Conservation (phyloP, 352 stramenopile species). For the Globisporangium viniferum region DNA sequence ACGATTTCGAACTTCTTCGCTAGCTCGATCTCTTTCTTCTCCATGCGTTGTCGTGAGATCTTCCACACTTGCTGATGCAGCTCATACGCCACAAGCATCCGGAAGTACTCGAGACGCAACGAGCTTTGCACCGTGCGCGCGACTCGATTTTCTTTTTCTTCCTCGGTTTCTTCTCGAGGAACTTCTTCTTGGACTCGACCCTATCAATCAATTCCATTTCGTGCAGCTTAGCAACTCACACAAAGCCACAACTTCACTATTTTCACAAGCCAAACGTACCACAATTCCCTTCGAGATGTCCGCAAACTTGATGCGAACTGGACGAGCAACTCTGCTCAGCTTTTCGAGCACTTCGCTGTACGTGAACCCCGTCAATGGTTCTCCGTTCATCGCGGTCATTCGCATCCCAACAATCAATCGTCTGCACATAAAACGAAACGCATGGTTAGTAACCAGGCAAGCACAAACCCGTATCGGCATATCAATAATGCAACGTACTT, state of each 20-base stretch:
- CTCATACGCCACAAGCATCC: slow-evolving; percentile 69
- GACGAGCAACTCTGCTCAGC: slow-evolving; percentile 58
- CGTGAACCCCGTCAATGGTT: slow-evolving; percentile 70
- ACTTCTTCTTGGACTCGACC: slow-evolving; percentile 64
- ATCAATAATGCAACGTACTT: slow-evolving; percentile 35
- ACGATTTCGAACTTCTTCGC: slow-evolving; percentile 59
- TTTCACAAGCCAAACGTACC: slow-evolving; percentile 20
- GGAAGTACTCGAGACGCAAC: slow-evolving; percentile 73
- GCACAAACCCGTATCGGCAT: not conserved
- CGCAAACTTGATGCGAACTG: slow-evolving; percentile 81
- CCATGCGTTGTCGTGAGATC: slow-evolving; percentile 49
- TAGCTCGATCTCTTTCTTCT: slow-evolving; percentile 43
- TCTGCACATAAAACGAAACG: slow-evolving; percentile 15
- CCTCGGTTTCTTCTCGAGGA: slow-evolving; percentile 60
- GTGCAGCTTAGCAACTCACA: not conserved
- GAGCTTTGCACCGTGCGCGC: slow-evolving; percentile 58
- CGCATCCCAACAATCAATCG: slow-evolving; percentile 76
- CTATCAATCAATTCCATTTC: slow-evolving; percentile 3
- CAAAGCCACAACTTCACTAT: not conserved
- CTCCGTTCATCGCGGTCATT: slow-evolving; percentile 80
- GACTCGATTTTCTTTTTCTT: slow-evolving; percentile 61
- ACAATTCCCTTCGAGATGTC: slow-evolving; percentile 84
- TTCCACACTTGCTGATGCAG: slow-evolving; percentile 78
- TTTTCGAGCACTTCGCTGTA: slow-evolving; percentile 80
- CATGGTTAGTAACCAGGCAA: not conserved